Conservation (phyloP, 805 yeast species). For the Saturnispora bothae region DNA sequence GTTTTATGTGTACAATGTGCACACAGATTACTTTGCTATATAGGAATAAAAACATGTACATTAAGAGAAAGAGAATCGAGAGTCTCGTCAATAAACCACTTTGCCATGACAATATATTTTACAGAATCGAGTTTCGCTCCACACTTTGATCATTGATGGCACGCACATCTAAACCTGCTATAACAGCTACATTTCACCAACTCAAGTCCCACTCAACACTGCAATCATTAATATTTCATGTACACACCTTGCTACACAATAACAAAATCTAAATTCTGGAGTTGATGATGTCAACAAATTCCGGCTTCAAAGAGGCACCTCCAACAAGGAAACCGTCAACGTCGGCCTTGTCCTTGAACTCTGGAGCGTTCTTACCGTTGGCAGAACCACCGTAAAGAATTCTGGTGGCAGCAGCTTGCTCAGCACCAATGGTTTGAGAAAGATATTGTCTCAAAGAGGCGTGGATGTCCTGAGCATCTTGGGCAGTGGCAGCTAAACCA, state of each 20-base stretch:
- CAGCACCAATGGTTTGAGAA: conserved; percentile 58
- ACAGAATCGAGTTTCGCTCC: no score
- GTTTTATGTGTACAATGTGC: no score
- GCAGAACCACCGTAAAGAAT: conserved; percentile 99
- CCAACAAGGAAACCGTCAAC: conserved; percentile 99
- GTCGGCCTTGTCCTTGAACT: conserved; percentile 85
- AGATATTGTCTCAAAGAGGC: conserved; percentile 77
- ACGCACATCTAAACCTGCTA: no score
- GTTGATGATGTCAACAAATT: conserved; percentile 90
- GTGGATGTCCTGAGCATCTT: conserved; percentile 96
- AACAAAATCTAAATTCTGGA: conserved; percentile 52
- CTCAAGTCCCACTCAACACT: no score
- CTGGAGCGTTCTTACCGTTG: conserved; percentile 82
- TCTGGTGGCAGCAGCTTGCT: conserved; percentile 69
- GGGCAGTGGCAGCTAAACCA: conserved; percentile 97
- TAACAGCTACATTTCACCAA: no score
- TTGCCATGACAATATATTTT: no score
- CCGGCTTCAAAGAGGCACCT: conserved; percentile 98
- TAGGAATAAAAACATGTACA: no score
- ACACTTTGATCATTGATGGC: no score
- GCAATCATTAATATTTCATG: no score
- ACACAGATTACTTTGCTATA: no score
- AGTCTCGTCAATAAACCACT: no score
- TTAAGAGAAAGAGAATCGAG: no score
- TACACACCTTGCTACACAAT: neutral